Evolutionary conservation across 148 eudicot species (phyloP).

Genomic region (Nepenthes mirabilis): DNA sequence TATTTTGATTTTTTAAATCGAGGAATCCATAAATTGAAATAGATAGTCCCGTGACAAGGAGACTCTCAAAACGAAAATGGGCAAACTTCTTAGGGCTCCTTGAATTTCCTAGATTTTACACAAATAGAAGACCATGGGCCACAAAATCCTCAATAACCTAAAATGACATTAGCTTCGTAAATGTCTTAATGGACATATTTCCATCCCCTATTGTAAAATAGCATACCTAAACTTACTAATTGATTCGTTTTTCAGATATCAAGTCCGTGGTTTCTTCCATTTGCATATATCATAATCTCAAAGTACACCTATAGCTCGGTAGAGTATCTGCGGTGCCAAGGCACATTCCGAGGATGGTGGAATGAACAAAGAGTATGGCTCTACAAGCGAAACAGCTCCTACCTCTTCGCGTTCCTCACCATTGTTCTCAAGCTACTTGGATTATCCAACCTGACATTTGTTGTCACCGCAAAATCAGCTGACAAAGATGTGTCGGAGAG

Average conservation of each 20-base stretch:
- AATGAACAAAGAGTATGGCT: slow-evolving; percentile 91
- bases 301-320: slow-evolving; percentile 16
- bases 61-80: too few species aligned
- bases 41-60: too few species aligned
- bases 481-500: slow-evolving; percentile 32
- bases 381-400: slow-evolving; percentile 59
- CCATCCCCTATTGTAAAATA: too few species aligned
- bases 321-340: slow-evolving; percentile 47
- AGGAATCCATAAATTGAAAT: too few species aligned
- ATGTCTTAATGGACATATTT: too few species aligned
- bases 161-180: too few species aligned
- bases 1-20: too few species aligned
- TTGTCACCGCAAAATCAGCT: slow-evolving; percentile 42
- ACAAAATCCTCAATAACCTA: too few species aligned
- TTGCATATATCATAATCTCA: slow-evolving; percentile 13
- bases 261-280: slow-evolving; percentile 60
- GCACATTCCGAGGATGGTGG: slow-evolving; percentile 72
- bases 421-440: slow-evolving; percentile 28
- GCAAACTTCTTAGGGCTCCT: too few species aligned
- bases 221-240: too few species aligned
- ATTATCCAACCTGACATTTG: slow-evolving; percentile 34
- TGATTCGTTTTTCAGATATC: slow-evolving; percentile 26
- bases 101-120: too few species aligned
- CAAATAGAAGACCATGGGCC: too few species aligned
- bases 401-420: slow-evolving; percentile 45